These are phyloP conservation scores for Solanum ossicruentum DNA, from an alignment of 257 asterid species.

Conservation along the genomic window DNA sequence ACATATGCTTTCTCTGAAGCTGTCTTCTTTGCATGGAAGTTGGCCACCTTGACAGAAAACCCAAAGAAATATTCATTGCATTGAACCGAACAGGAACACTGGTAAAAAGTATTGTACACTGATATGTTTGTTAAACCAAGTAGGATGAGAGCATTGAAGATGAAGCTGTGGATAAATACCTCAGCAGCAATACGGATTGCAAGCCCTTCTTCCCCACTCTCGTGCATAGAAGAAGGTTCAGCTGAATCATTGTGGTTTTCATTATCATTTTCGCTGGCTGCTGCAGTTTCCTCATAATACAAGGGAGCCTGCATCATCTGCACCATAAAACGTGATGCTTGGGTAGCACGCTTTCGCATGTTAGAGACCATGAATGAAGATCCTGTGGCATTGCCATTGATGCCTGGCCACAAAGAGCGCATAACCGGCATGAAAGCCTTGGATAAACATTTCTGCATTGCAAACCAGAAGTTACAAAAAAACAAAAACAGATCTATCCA, in stretches of 20 bases:
- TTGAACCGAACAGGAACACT: background rate
- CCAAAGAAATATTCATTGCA: constrained; percentile 7
- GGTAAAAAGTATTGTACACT: background rate
- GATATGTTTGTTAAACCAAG: background rate
- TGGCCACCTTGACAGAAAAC: constrained; percentile 35
- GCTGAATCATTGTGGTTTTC: constrained; percentile 17
- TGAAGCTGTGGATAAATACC: constrained; percentile 29
- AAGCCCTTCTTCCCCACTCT: constrained; percentile 87
- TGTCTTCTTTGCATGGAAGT: constrained; percentile 57
- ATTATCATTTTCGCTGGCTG: constrained; percentile 14
- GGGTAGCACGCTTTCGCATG: constrained; percentile 81
- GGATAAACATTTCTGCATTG: constrained; percentile 64
- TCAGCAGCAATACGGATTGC: constrained; percentile 75
- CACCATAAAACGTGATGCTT: constrained; percentile 89
- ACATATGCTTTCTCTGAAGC: constrained; percentile 73
- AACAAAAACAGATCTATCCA: background rate
- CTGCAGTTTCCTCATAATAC: constrained; percentile 26
- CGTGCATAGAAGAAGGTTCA: constrained; percentile 30
- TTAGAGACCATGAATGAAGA: constrained; percentile 50
- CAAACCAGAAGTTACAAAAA: background rate
- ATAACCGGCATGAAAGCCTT: constrained; percentile 70
- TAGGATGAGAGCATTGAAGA: background rate
- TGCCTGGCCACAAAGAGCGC: constrained; percentile 92
- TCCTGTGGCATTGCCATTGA: constrained; percentile 45
- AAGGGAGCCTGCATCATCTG: constrained; percentile 91